Conservation (phyloP, 78 protist species). For the Paulinella micropora region DNA sequence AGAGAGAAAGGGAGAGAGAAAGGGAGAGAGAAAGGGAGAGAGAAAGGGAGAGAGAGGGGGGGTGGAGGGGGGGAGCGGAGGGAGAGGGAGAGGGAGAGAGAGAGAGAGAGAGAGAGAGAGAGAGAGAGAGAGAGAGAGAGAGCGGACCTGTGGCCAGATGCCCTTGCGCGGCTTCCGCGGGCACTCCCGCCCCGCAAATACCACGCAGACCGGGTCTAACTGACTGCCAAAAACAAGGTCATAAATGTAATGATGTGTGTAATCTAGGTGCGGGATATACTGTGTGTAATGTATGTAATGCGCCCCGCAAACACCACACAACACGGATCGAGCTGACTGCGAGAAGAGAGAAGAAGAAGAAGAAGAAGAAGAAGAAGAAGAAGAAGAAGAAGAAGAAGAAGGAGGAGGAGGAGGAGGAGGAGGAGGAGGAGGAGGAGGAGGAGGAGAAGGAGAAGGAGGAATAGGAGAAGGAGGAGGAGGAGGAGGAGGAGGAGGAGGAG, state of each 20-base stretch:
- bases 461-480: no score
- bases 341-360: no score
- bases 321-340: not conserved
- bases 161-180: not conserved
- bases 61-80: not conserved
- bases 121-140: no score
- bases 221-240: not conserved
- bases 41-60: not conserved
- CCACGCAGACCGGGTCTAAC: not conserved
- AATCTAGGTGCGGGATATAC: not conserved
- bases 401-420: not conserved
- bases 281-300: not conserved
- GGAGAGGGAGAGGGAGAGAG: not conserved
- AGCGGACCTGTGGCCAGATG: not conserved
- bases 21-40: not conserved
- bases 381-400: not conserved
- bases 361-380: not conserved
- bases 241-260: not conserved
- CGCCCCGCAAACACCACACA: not conserved
- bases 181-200: not conserved
- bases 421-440: constrained; percentile 1
- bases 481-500: not conserved
- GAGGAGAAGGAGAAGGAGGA: no score
- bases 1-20: not conserved
- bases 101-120: not conserved